Percentiles rank a stretch among this genome's conserved stretches.
These are phyloP conservation scores for Pseudocercospora ulei DNA, from an alignment of 2,329 filamentous ascomycete genomes.

Conservation along the genomic window DNA sequence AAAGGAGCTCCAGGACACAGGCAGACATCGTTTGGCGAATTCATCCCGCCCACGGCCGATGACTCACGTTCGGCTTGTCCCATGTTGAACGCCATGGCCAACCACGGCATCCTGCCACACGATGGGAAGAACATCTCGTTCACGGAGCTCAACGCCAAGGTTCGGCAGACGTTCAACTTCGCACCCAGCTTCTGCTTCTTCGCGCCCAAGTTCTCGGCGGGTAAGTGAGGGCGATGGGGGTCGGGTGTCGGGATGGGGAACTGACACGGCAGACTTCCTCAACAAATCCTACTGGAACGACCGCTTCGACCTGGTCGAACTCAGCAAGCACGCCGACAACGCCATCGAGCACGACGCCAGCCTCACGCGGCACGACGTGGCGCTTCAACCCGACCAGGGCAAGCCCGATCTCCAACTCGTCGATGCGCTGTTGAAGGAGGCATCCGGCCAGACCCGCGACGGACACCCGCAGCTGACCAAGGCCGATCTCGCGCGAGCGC, in stretches of 20 bases:
- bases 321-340: constrained; percentile 26
- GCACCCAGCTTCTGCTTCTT: constrained; percentile 29
- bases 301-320: constrained; percentile 26
- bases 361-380: constrained; percentile 32
- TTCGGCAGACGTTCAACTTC: constrained; percentile 30
- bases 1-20: constrained; percentile 32
- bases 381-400: constrained; percentile 34
- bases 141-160: constrained; percentile 24
- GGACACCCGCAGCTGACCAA: constrained; percentile 33
- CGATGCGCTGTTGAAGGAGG: constrained; percentile 32
- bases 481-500: constrained; percentile 32
- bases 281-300: constrained; percentile 28
- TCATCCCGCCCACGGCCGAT: constrained; percentile 33
- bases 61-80: constrained; percentile 32
- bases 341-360: constrained; percentile 29
- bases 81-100: constrained; percentile 30
- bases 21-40: constrained; percentile 34
- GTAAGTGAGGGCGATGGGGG: too few species aligned
- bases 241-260: too few species aligned
- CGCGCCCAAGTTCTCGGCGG: constrained; percentile 23
- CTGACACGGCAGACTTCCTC: constrained; percentile 24
- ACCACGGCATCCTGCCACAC: constrained; percentile 30
- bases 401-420: constrained; percentile 36
- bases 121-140: constrained; percentile 29
- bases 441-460: constrained; percentile 33